A percentile compares a stretch with the other conserved stretches of the same genome.
Evolutionary conservation across 2,329 filamentous ascomycete species (phyloP).

Genomic region (Dendrostoma leiphaemia): DNA sequence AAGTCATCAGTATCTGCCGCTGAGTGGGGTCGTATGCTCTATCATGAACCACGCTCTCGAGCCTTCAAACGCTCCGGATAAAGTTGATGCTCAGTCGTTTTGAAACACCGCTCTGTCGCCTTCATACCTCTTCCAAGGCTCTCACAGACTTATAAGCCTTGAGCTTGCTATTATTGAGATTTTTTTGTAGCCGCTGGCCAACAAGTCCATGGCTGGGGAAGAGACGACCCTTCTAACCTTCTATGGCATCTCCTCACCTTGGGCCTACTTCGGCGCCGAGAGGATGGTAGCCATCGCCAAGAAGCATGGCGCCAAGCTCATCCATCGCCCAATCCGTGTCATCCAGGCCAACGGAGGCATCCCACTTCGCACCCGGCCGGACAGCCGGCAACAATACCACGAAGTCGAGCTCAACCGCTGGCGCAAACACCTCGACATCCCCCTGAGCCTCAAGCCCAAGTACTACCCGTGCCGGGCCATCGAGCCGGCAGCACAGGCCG

Average conservation of each 20-base stretch:
- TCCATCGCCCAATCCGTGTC: slow-evolving; percentile 8
- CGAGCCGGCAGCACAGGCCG: slow-evolving; percentile 5
- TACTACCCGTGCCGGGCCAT: slow-evolving; percentile 6
- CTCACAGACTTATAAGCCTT: too few relatives aligned
- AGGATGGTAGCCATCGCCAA: background rate
- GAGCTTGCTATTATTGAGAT: too few relatives aligned
- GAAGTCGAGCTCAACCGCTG: slow-evolving; percentile 10
- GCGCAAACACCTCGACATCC: slow-evolving; percentile 1
- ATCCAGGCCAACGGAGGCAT: slow-evolving; percentile 9
- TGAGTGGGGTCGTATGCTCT: too few relatives aligned
- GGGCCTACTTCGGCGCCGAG: slow-evolving; percentile 10
- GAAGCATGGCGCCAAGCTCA: background rate
- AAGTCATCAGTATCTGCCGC: too few relatives aligned
- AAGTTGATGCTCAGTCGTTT: too few relatives aligned
- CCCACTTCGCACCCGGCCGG: slow-evolving; percentile 2
- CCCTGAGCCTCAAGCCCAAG: slow-evolving; percentile 3
- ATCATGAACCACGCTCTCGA: too few relatives aligned
- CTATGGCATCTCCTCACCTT: slow-evolving; percentile 10
- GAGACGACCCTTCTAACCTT: background rate
- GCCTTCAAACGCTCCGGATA: too few relatives aligned
- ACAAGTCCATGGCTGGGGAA: background rate
- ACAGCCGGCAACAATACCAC: slow-evolving; percentile 8
- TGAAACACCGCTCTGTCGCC: too few relatives aligned
- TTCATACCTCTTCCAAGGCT: too few relatives aligned
- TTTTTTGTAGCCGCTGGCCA: too few relatives aligned